Evolutionary conservation across 1,284 basidiomycete species (phyloP).

Genomic region (Ganoderma leucocontextum): DNA sequence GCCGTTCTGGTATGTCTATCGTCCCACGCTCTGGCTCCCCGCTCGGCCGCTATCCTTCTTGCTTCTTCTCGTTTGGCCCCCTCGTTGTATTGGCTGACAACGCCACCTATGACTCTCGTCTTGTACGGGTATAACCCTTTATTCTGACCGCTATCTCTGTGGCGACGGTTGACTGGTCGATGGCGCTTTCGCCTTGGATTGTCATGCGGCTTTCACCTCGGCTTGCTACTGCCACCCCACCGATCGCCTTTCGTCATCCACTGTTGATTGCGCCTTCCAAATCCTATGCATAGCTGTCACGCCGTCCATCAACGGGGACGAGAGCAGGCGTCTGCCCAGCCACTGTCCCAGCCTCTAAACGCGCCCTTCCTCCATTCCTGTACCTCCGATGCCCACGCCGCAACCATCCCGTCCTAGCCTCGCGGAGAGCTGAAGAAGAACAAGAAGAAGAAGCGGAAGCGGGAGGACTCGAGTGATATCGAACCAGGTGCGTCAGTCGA

Average conservation of each 20-base stretch:
- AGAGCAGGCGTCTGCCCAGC: conserved; percentile 47
- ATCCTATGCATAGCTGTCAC: conserved; percentile 47
- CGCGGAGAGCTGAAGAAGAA: conserved; percentile 68
- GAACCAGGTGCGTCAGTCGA: conserved; percentile 56
- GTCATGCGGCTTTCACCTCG: not conserved
- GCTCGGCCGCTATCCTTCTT: too few relatives aligned
- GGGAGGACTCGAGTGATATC: conserved; percentile 78
- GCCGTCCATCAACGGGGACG: conserved; percentile 58
- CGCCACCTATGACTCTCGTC: too few relatives aligned
- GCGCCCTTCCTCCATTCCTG: conserved; percentile 49
- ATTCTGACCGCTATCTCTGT: too few relatives aligned
- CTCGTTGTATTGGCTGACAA: too few relatives aligned
- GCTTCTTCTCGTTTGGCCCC: too few relatives aligned
- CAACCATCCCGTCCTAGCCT: conserved; percentile 39
- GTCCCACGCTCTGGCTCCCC: too few relatives aligned
- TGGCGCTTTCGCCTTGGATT: too few relatives aligned
- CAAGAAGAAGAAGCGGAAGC: conserved; percentile 84
- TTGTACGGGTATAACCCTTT: too few relatives aligned
- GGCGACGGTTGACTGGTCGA: not conserved
- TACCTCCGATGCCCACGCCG: conserved; percentile 47
- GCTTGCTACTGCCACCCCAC: not conserved
- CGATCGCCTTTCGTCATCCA: not conserved
- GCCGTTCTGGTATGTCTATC: too few relatives aligned
- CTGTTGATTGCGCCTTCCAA: not conserved
- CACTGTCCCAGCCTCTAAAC: conserved; percentile 41